Conservation (phyloP, 345 rosid genomes). For the Salix dunnii region DNA sequence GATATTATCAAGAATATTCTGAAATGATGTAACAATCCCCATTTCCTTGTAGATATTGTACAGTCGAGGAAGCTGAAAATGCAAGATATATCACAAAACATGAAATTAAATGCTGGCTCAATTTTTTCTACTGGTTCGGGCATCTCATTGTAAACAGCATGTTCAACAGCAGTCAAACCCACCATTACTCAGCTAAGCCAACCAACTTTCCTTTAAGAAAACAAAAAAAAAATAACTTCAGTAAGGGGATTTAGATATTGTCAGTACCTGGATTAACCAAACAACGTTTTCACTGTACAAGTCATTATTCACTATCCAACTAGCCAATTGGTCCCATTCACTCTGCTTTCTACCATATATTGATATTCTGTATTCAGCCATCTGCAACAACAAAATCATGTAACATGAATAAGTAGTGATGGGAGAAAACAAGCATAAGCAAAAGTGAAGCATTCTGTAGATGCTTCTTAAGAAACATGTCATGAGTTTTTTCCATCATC, state of each 20-base stretch:
- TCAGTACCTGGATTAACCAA: constrained; percentile 95
- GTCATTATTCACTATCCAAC: constrained; percentile 99
- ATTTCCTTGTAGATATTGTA: constrained; percentile 96
- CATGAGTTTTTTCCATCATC: not conserved
- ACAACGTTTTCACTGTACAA: constrained; percentile 95
- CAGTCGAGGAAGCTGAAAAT: constrained; percentile 80
- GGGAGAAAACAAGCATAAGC: not conserved
- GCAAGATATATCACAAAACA: not conserved
- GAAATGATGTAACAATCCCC: constrained; percentile 99
- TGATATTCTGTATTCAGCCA: constrained; percentile 98
- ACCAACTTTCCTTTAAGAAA: not conserved
- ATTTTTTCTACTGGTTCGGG: not conserved
- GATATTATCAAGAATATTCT: constrained; percentile 95
- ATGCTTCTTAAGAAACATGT: not conserved
- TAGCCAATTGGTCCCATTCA: constrained; percentile 98
- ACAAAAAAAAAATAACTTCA: not conserved
- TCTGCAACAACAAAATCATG: constrained; percentile 44
- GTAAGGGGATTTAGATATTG: not conserved
- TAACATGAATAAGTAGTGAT: not conserved
- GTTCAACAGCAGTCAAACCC: not conserved
- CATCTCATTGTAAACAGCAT: not conserved
- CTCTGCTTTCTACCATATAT: constrained; percentile 98
- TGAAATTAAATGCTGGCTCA: not conserved
- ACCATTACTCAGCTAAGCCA: not conserved
- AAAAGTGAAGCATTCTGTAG: not conserved